Conservation (phyloP, 306 rosid genomes). For the Heteromeles arbutifolia region DNA sequence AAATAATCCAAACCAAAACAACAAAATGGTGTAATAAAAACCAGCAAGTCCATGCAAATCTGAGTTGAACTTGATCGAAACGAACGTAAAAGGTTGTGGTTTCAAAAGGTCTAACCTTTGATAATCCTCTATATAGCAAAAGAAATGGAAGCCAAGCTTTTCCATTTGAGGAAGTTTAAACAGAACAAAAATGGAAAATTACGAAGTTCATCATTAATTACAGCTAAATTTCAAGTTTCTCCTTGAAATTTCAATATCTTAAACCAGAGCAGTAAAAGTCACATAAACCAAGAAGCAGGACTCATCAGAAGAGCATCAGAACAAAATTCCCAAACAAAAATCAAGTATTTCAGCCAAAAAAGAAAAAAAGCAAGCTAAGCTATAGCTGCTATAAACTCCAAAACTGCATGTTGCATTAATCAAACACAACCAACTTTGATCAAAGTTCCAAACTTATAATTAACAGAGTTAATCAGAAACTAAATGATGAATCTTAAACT, state of each 20-base stretch:
- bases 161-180: neutral
- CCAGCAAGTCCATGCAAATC: neutral
- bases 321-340: neutral
- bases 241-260: too few species aligned
- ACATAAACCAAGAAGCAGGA: neutral
- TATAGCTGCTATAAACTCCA: neutral
- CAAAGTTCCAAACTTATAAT: neutral
- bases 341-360: neutral
- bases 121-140: neutral
- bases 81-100: neutral
- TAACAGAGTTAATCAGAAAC: neutral
- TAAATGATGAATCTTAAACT: neutral
- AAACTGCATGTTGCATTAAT: constrained; percentile 4
- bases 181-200: neutral
- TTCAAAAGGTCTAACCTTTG: neutral
- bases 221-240: neutral
- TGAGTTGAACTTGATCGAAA: neutral
- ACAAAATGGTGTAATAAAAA: neutral
- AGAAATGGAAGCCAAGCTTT: neutral
- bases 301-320: neutral
- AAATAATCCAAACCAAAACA: neutral
- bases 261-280: neutral
- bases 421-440: constrained; percentile 3
- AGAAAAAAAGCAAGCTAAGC: neutral
- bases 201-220: neutral